Conservation (phyloP, 2,329 filamentous ascomycete genomes). For the Aureobasidium pullulans region DNA sequence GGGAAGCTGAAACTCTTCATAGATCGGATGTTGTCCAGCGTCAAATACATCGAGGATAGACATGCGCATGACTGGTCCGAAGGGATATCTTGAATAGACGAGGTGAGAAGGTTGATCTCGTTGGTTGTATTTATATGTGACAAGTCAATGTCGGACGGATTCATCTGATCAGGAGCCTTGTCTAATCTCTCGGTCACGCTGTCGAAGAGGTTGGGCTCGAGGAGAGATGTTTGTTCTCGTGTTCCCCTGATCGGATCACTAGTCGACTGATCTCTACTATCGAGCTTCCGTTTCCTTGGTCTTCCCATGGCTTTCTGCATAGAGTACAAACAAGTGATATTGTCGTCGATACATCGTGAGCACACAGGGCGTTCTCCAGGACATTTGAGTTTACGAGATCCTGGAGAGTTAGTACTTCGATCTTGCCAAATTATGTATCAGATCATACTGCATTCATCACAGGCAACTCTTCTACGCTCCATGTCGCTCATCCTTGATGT, state of each 20-base stretch:
- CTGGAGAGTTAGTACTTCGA: constrained; percentile 21
- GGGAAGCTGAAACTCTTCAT: constrained; percentile 36
- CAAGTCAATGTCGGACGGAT: not conserved
- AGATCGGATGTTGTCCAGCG: constrained; percentile 34
- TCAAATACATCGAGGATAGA: constrained; percentile 40
- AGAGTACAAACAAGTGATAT: constrained; percentile 39
- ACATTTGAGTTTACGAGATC: constrained; percentile 44
- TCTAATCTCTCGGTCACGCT: not conserved
- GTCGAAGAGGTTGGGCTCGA: not conserved
- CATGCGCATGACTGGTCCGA: constrained; percentile 36
- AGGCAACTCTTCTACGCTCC: constrained; percentile 23
- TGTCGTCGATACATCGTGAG: constrained; percentile 34
- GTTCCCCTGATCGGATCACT: not conserved
- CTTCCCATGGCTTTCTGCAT: constrained; percentile 44
- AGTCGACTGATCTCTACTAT: not conserved
- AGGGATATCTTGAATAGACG: not conserved
- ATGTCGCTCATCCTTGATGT: not conserved
- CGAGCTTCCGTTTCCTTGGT: constrained; percentile 36
- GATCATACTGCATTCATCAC: constrained; percentile 35
- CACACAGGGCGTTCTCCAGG: constrained; percentile 36
- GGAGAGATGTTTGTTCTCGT: not conserved
- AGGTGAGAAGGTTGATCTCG: not conserved
- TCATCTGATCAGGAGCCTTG: not conserved
- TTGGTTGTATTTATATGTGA: not conserved
- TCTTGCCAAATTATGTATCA: too few species aligned